phyloP scores from a whole-genome alignment of 768 basidiomycete genomes.

The Mrakia gelida region DNA sequence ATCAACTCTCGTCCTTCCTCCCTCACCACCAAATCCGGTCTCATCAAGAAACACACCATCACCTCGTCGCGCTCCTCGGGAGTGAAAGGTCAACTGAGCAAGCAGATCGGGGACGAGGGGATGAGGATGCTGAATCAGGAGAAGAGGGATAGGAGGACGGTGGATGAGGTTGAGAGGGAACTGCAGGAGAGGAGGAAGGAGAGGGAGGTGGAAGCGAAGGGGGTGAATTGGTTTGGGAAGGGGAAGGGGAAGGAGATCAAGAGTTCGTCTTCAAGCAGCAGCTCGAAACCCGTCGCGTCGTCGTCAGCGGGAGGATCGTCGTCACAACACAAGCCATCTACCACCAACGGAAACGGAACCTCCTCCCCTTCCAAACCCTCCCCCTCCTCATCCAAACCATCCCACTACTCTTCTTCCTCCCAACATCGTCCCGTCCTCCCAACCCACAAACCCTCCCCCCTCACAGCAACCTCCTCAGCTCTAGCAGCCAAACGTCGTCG shows the following conservation, averaged over 20 bases:
- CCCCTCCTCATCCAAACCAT: not conserved
- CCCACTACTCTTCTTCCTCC: not conserved
- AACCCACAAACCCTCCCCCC: not conserved
- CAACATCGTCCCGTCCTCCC: not conserved
- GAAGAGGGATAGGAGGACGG: constrained; percentile 38
- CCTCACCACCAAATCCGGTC: not conserved
- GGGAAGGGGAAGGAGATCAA: not conserved
- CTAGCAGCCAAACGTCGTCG: not conserved
- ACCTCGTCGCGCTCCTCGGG: not conserved
- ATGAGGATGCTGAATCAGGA: constrained; percentile 32
- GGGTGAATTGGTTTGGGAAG: not conserved
- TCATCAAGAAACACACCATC: constrained; percentile 14
- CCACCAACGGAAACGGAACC: not conserved
- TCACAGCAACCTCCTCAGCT: not conserved
- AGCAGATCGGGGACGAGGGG: constrained; percentile 12
- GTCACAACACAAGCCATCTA: not conserved
- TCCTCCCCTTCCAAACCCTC: not conserved
- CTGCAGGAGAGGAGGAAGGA: constrained; percentile 20
- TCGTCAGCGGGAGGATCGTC: not conserved
- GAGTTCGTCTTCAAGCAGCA: not conserved
- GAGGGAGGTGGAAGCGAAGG: not conserved
- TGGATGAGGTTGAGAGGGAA: constrained; percentile 39
- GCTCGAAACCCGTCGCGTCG: not conserved
- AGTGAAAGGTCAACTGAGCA: not conserved
- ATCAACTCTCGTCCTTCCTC: not conserved